Evolutionary conservation across 2,329 filamentous ascomycete species (phyloP).

Genomic region (Neoscytalidium dimidiatum): DNA sequence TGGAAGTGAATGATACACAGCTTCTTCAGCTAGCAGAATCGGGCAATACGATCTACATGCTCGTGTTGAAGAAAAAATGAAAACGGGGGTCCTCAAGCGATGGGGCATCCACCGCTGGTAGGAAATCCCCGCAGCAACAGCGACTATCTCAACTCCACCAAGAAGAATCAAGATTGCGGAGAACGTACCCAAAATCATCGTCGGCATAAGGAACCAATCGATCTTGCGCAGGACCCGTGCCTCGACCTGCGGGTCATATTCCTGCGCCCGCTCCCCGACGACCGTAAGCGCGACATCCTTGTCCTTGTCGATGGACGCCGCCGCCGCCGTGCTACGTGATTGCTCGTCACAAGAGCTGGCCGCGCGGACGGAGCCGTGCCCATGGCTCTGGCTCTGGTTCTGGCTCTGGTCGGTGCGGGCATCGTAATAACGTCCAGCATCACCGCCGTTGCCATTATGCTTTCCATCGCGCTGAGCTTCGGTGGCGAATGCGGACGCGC

Average conservation of each 20-base stretch:
- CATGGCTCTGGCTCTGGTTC: background rate
- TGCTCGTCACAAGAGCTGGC: background rate
- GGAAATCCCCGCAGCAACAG: too few species aligned
- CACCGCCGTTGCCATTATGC: background rate
- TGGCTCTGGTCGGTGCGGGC: background rate
- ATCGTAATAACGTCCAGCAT: background rate
- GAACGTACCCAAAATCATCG: slow-evolving; percentile 54
- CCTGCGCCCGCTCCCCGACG: slow-evolving; percentile 58
- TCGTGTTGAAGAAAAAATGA: background rate
- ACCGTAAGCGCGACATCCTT: slow-evolving; percentile 61
- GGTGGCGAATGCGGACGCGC: background rate
- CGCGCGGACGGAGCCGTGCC: background rate
- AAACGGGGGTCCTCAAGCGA: background rate
- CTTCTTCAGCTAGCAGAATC: slow-evolving; percentile 8
- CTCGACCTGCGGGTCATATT: slow-evolving; percentile 57
- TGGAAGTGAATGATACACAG: background rate
- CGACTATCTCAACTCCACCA: too few species aligned
- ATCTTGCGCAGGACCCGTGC: slow-evolving; percentile 65
- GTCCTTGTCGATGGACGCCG: slow-evolving; percentile 26
- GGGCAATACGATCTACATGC: slow-evolving; percentile 9
- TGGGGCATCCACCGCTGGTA: too few species aligned
- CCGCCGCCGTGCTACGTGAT: background rate
- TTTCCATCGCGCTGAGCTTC: background rate
- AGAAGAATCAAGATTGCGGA: background rate
- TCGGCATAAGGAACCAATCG: slow-evolving; percentile 66